These are phyloP conservation scores for Ailanthus altissimus DNA, from an alignment of 345 rosid species.

Conservation along the genomic window DNA sequence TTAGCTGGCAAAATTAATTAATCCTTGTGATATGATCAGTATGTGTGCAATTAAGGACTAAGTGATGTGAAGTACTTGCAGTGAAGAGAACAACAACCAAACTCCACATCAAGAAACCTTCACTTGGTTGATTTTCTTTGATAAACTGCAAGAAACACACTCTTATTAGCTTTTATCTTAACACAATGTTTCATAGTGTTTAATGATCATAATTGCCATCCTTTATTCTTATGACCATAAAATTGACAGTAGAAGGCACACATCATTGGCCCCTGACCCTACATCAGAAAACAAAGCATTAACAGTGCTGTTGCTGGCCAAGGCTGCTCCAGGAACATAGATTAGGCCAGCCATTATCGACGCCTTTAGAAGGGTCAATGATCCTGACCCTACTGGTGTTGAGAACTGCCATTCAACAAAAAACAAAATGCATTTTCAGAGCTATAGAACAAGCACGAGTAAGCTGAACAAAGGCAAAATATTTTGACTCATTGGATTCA, in stretches of 20 bases:
- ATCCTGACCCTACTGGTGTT: constrained; percentile 32
- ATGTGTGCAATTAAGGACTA: not conserved
- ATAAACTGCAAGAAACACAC: constrained; percentile 28
- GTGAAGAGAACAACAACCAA: constrained; percentile 36
- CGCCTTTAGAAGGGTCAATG: constrained; percentile 34
- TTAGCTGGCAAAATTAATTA: not conserved
- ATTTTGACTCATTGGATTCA: too few species aligned
- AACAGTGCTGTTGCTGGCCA: constrained; percentile 29
- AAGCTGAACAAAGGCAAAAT: not conserved
- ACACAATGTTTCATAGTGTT: not conserved
- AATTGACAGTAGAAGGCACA: not conserved
- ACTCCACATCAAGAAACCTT: constrained; percentile 44
- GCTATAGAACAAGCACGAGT: not conserved
- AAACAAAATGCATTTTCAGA: not conserved
- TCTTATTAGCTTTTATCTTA: not conserved
- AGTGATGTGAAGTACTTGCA: constrained; percentile 24
- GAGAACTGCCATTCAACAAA: constrained; percentile 32
- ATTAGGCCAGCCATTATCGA: constrained; percentile 32
- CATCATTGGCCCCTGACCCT: not conserved
- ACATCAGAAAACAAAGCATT: constrained; percentile 32
- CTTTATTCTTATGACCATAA: not conserved
- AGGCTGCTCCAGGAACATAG: constrained; percentile 36
- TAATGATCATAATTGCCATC: not conserved
- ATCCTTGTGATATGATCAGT: not conserved
- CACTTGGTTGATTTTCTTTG: constrained; percentile 37